A percentile compares a stretch with the other conserved stretches of the same genome.
These are phyloP conservation scores for Aspergillus luchuensis DNA, from an alignment of 2,329 filamentous ascomycete species.

Conservation along the genomic window DNA sequence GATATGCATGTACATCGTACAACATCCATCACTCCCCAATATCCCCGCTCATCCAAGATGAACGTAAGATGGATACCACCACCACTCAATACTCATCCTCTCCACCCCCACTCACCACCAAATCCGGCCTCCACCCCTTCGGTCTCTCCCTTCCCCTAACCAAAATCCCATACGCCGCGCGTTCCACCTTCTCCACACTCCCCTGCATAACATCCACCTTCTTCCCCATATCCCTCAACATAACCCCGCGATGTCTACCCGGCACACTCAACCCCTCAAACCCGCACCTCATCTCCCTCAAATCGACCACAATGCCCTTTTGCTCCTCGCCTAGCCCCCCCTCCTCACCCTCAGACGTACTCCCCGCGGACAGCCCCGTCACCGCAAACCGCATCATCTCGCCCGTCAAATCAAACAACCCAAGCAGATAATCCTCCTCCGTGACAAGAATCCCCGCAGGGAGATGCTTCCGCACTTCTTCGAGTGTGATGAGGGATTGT, in stretches of 20 bases:
- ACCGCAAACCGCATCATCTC: constrained; percentile 98
- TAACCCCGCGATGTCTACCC: constrained; percentile 45
- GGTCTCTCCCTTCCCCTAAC: constrained; percentile 87
- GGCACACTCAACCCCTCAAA: constrained; percentile 72
- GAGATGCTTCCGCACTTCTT: constrained; percentile 55
- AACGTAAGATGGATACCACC: too few species aligned
- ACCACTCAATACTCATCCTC: constrained; percentile 41
- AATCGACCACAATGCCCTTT: constrained; percentile 74
- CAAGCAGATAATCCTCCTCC: constrained; percentile 83
- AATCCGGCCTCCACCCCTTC: constrained; percentile 87
- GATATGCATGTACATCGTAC: background rate
- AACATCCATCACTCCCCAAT: too few species aligned
- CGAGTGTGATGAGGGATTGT: constrained; percentile 71
- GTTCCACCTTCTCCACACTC: constrained; percentile 93
- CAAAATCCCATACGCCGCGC: constrained; percentile 80
- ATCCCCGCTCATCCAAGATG: too few species aligned
- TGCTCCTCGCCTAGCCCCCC: constrained; percentile 35
- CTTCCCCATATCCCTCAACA: constrained; percentile 66
- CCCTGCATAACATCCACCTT: constrained; percentile 85
- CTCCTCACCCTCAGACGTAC: constrained; percentile 27
- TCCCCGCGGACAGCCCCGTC: constrained; percentile 75
- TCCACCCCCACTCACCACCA: constrained; percentile 50
- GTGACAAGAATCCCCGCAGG: constrained; percentile 64
- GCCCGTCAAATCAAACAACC: constrained; percentile 89
- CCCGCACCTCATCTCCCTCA: constrained; percentile 73